A percentile compares a stretch with the other conserved stretches of the same genome.
Evolutionary conservation across 2,329 filamentous ascomycete genomes (phyloP).

Genomic region (Aspergillaceae sp.): DNA sequence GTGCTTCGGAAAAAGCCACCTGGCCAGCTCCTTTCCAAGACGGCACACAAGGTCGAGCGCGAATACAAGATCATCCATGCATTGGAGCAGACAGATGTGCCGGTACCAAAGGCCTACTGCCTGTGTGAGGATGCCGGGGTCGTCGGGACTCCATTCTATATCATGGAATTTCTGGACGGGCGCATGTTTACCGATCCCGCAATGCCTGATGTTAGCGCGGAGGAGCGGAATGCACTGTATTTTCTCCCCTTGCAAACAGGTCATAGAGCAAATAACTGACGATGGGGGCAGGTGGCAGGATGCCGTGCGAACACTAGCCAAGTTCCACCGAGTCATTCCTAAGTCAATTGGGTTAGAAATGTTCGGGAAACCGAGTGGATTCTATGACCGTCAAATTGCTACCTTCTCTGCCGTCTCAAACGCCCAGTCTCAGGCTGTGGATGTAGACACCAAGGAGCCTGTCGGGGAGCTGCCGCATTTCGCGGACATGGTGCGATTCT

Average conservation of each 20-base stretch:
- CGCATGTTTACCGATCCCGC: conserved; percentile 85
- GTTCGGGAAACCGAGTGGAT: conserved; percentile 67
- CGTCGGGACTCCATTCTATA: conserved; percentile 87
- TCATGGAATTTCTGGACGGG: conserved; percentile 93
- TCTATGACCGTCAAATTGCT: conserved; percentile 76
- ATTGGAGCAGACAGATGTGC: conserved; percentile 68
- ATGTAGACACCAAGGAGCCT: conserved; percentile 64
- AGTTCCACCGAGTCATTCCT: conserved; percentile 69
- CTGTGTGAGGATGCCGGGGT: conserved; percentile 75
- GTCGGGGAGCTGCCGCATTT: conserved; percentile 82
- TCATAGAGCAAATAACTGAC: not conserved
- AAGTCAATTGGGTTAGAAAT: conserved; percentile 56
- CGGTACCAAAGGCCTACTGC: conserved; percentile 73
- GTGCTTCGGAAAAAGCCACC: conserved; percentile 97
- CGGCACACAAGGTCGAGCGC: conserved; percentile 91
- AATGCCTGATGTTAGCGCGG: conserved; percentile 61
- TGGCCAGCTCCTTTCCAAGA: conserved; percentile 84
- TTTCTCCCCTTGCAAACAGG: conserved; percentile 1
- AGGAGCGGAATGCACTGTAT: conserved; percentile 64
- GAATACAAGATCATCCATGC: conserved; percentile 88
- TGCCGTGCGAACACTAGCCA: conserved; percentile 73
- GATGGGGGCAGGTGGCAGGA: conserved; percentile 59
- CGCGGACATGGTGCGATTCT: conserved; percentile 69
- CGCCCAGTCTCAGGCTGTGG: conserved; percentile 65
- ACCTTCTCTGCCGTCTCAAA: conserved; percentile 73